Percentiles rank a stretch among this genome's conserved stretches.
phyloP scores from a whole-genome alignment of 2,329 filamentous ascomycete species.

The Ophiostoma populinum region DNA sequence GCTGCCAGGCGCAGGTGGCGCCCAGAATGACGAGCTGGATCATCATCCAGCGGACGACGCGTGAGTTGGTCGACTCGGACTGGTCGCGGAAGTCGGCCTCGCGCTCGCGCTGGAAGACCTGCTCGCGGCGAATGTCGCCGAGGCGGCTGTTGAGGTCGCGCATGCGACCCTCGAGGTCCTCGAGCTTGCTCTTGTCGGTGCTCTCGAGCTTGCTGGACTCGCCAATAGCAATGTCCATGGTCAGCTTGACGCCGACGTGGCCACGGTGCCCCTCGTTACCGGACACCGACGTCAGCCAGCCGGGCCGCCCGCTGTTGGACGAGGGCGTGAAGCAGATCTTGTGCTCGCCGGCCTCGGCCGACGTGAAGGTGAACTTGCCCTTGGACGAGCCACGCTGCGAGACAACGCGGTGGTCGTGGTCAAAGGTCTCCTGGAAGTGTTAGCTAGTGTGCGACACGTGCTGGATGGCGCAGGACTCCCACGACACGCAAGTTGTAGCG shows the following conservation, averaged over 20 bases:
- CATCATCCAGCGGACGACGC: slow-evolving; percentile 85
- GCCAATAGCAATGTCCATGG: slow-evolving; percentile 81
- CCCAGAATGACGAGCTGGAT: slow-evolving; percentile 76
- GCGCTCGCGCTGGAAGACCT: slow-evolving; percentile 92
- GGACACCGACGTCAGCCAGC: slow-evolving; percentile 50
- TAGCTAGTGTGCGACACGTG: no score
- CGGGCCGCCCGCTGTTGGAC: slow-evolving; percentile 48
- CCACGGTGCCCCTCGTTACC: slow-evolving; percentile 19
- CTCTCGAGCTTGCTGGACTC: slow-evolving; percentile 89
- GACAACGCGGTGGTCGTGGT: slow-evolving; percentile 93
- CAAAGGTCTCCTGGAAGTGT: slow-evolving; percentile 67
- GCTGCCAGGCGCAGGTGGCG: slow-evolving; percentile 87
- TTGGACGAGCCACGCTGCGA: slow-evolving; percentile 59
- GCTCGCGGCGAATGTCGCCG: slow-evolving; percentile 79
- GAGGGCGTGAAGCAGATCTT: slow-evolving; percentile 83
- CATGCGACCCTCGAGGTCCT: slow-evolving; percentile 75
- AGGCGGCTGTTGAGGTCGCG: slow-evolving; percentile 77
- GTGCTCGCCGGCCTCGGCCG: slow-evolving; percentile 89
- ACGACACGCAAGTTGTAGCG: no score
- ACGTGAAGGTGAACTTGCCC: slow-evolving; percentile 89
- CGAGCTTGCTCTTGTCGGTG: slow-evolving; percentile 81
- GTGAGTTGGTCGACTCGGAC: slow-evolving; percentile 79
- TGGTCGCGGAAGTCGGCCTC: slow-evolving; percentile 97
- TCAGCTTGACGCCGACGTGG: slow-evolving; percentile 66
- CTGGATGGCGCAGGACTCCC: no score